A percentile compares a stretch with the other conserved stretches of the same genome.
Conservation (phyloP, 2,329 filamentous ascomycete genomes). For the Colletotrichum sp. region DNA sequence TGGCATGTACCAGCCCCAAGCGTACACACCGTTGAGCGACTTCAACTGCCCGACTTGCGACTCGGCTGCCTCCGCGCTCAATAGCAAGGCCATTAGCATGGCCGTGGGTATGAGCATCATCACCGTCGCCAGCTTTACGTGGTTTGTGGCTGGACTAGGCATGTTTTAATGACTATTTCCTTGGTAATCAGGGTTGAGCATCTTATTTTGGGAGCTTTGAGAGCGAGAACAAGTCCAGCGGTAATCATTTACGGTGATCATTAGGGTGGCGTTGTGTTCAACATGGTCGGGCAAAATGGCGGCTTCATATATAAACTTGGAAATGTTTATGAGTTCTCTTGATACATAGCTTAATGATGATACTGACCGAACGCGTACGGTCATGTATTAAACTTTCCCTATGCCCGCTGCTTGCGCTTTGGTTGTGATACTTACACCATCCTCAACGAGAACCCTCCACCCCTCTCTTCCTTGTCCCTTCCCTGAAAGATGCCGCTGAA, state of each 20-base stretch:
- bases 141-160: conserved; percentile 57
- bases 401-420: not conserved
- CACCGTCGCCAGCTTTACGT: conserved; percentile 66
- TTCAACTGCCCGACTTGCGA: conserved; percentile 66
- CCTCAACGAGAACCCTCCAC: conserved; percentile 70
- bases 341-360: conserved; percentile 19
- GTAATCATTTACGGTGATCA: conserved; percentile 13
- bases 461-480: conserved; percentile 67
- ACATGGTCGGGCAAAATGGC: conserved; percentile 14
- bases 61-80: conserved; percentile 51
- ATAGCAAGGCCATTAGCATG: conserved; percentile 53
- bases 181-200: conserved; percentile 4
- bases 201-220: not conserved
- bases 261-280: conserved; percentile 18
- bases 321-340: conserved; percentile 13
- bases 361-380: not conserved
- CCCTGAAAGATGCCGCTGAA: conserved; percentile 75
- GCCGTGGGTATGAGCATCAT: conserved; percentile 59
- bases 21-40: conserved; percentile 56
- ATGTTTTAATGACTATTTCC: conserved; percentile 29
- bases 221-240: conserved; percentile 9
- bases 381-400: not conserved
- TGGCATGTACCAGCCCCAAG: conserved; percentile 59
- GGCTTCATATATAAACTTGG: conserved; percentile 14
- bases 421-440: conserved; percentile 48